phyloP scores from a whole-genome alignment of 345 rosid species.

The Mercurialis annua region DNA sequence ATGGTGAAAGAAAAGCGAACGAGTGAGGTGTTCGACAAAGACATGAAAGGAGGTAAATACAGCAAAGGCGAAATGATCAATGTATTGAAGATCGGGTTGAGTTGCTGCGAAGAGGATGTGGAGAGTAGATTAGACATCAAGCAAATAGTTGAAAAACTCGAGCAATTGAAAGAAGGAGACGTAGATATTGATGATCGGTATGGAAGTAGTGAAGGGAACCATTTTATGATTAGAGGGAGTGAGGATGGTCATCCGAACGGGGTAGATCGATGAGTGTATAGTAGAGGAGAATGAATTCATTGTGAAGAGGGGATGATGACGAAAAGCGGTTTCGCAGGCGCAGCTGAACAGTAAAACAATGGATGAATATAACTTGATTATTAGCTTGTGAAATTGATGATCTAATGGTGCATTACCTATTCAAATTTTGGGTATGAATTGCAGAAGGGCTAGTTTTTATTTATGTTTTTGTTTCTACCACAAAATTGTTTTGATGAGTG shows the following conservation, averaged over 20 bases:
- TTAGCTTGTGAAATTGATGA: too few relatives aligned
- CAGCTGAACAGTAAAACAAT: too few relatives aligned
- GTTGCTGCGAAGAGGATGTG: conserved; percentile 64
- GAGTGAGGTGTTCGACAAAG: conserved; percentile 58
- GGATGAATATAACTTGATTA: too few relatives aligned
- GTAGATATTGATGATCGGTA: conserved; percentile 17
- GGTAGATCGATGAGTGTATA: conserved; percentile 32
- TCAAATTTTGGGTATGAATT: too few relatives aligned
- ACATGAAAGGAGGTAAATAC: conserved; percentile 50
- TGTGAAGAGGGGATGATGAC: too few relatives aligned
- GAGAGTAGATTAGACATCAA: conserved; percentile 46
- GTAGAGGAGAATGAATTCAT: too few relatives aligned
- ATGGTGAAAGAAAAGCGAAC: conserved; percentile 58
- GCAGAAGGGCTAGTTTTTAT: too few relatives aligned
- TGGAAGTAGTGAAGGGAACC: conserved; percentile 24
- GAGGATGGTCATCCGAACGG: conserved; percentile 29
- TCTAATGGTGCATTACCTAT: too few relatives aligned
- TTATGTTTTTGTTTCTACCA: too few relatives aligned
- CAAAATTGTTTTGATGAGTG: too few relatives aligned
- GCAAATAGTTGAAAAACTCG: conserved; percentile 48
- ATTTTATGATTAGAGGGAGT: conserved; percentile 21
- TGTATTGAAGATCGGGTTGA: conserved; percentile 64
- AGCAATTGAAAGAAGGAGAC: conserved; percentile 37
- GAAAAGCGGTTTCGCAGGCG: too few relatives aligned
- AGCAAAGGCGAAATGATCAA: conserved; percentile 54